A percentile compares a stretch with the other conserved stretches of the same genome.
Conservation (phyloP, 495 filamentous ascomycete species). For the Aspergillus bridgeri region DNA sequence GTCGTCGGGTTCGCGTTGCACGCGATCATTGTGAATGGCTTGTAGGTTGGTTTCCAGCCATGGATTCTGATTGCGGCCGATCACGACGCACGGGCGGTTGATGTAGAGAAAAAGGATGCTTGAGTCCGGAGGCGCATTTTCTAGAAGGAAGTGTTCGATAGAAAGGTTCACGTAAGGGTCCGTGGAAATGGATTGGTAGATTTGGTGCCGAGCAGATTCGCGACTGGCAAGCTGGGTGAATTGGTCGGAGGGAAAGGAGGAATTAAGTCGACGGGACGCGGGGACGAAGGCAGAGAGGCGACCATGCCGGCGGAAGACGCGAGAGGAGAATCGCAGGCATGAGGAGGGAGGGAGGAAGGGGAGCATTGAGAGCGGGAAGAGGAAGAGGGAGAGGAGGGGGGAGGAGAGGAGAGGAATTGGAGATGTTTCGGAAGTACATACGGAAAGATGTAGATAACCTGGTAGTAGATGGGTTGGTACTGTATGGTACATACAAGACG, state of each 20-base stretch:
- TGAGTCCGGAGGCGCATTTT: constrained; percentile 64
- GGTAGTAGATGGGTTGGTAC: too few species aligned
- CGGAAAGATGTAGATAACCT: too few species aligned
- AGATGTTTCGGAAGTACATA: not conserved
- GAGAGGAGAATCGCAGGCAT: constrained; percentile 24
- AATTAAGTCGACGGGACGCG: constrained; percentile 26
- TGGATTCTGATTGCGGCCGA: constrained; percentile 96
- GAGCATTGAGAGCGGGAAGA: constrained; percentile 22
- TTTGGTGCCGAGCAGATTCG: constrained; percentile 52
- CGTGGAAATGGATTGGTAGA: constrained; percentile 70
- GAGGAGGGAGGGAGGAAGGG: constrained; percentile 21
- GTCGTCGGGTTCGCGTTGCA: constrained; percentile 9
- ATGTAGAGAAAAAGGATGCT: constrained; percentile 81
- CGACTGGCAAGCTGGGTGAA: constrained; percentile 45
- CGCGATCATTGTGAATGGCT: constrained; percentile 43
- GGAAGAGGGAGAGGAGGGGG: not conserved
- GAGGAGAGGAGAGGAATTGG: not conserved
- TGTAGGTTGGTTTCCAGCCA: constrained; percentile 85
- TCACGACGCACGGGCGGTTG: constrained; percentile 80
- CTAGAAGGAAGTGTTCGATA: constrained; percentile 88
- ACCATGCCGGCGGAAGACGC: constrained; percentile 5
- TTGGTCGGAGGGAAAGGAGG: constrained; percentile 30
- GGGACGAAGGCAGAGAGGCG: not conserved
- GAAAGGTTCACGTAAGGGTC: constrained; percentile 91
- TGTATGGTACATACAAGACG: too few species aligned